Percentiles rank a stretch among this genome's conserved stretches.
phyloP scores from a whole-genome alignment of 805 yeast genomes.

The Ogataea angusta region DNA sequence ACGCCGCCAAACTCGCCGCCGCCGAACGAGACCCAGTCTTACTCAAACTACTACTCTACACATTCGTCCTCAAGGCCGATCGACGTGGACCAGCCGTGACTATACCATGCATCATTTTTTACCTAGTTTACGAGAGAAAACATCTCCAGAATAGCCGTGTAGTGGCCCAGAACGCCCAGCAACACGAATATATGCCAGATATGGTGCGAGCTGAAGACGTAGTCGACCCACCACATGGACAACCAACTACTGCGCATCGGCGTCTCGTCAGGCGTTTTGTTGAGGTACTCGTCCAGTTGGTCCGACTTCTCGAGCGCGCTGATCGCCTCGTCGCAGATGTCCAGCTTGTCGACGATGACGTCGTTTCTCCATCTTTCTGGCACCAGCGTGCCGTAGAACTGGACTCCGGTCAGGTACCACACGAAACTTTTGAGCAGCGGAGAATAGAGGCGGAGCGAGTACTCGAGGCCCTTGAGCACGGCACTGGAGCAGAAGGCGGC shows the following conservation, averaged over 20 bases:
- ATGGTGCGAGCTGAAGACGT: conserved; percentile 74
- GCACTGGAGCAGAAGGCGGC: conserved; percentile 58
- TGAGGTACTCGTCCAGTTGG: conserved; percentile 37
- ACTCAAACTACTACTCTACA: conserved; percentile 23
- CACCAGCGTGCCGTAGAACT: conserved; percentile 79
- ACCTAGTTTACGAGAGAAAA: conserved; percentile 30
- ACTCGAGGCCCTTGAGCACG: conserved; percentile 50
- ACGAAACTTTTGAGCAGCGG: conserved; percentile 72
- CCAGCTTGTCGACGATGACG: conserved; percentile 48
- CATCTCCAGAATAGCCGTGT: conserved; percentile 72
- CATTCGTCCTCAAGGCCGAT: conserved; percentile 30
- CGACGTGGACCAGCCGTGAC: conserved; percentile 13
- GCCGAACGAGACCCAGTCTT: conserved; percentile 4
- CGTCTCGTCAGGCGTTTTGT: conserved; percentile 37
- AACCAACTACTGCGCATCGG: conserved; percentile 36
- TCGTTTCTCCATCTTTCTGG: conserved; percentile 89
- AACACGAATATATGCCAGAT: conserved; percentile 93
- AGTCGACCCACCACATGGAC: conserved; percentile 84
- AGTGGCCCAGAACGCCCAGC: conserved; percentile 87
- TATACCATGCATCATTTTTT: conserved; percentile 3
- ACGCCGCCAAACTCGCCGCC: not conserved
- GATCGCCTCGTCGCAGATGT: conserved; percentile 33
- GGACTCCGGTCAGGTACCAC: conserved; percentile 80
- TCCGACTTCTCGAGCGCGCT: conserved; percentile 29
- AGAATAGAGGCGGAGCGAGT: conserved; percentile 51